Evolutionary conservation across 345 rosid species (phyloP).

Genomic region (Brassica cretica): DNA sequence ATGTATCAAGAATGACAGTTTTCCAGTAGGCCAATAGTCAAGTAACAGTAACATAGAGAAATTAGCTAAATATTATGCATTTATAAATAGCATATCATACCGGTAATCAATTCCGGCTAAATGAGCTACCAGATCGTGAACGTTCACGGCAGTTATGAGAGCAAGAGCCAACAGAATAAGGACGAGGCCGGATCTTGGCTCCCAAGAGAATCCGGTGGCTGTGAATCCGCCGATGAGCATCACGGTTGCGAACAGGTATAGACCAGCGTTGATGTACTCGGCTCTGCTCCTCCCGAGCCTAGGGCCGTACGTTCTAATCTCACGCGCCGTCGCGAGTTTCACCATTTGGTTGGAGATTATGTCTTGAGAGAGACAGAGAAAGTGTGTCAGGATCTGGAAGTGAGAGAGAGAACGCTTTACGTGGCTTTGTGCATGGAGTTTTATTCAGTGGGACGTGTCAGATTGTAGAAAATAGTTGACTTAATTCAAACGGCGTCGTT

Average conservation of each 20-base stretch:
- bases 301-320: slow-evolving; percentile 71
- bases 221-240: slow-evolving; percentile 62
- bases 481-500: not conserved
- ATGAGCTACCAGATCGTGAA: slow-evolving; percentile 80
- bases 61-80: not conserved
- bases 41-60: not conserved
- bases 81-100: slow-evolving; percentile 45
- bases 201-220: slow-evolving; percentile 61
- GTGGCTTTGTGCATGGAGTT: slow-evolving; percentile 57
- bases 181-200: slow-evolving; percentile 66
- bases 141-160: slow-evolving; percentile 52
- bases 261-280: slow-evolving; percentile 77
- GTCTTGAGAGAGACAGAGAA: slow-evolving; percentile 1
- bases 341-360: slow-evolving; percentile 51
- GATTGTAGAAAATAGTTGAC: not conserved
- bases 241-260: slow-evolving; percentile 63
- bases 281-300: slow-evolving; percentile 51
- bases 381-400: not conserved
- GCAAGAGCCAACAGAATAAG: slow-evolving; percentile 58
- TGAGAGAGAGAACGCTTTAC: slow-evolving; percentile 30
- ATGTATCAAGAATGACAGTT: not conserved
- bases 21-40: not conserved
- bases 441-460: slow-evolving; percentile 31
- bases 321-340: slow-evolving; percentile 84
- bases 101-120: slow-evolving; percentile 72